Conservation (phyloP, 768 basidiomycete genomes). For the Hebeloma cylindrosporum region DNA sequence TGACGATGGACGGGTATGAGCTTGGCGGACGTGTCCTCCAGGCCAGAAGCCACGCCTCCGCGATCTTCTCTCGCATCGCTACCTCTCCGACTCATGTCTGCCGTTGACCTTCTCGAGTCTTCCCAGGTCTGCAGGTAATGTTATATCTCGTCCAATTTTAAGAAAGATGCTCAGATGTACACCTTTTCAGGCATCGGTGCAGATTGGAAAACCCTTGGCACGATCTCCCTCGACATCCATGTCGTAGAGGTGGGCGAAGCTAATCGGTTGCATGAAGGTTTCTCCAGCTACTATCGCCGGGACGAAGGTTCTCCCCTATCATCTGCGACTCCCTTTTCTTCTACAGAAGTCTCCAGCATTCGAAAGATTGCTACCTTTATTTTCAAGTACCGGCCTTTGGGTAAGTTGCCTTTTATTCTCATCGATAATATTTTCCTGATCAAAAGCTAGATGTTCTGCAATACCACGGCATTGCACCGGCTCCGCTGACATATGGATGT, state of each 20-base stretch:
- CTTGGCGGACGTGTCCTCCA: slow-evolving; percentile 31
- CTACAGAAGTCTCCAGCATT: slow-evolving; percentile 32
- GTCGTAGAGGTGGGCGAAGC: slow-evolving; percentile 31
- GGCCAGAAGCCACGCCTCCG: slow-evolving; percentile 30
- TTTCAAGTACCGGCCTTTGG: slow-evolving; percentile 31
- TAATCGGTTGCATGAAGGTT: slow-evolving; percentile 30
- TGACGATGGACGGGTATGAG: slow-evolving; percentile 31
- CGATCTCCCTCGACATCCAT: slow-evolving; percentile 31
- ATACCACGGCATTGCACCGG: slow-evolving; percentile 23
- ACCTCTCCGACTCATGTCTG: slow-evolving; percentile 30
- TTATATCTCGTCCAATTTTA: neutral
- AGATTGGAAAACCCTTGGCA: slow-evolving; percentile 28
- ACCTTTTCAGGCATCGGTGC: slow-evolving; percentile 21
- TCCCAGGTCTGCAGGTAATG: slow-evolving; percentile 22
- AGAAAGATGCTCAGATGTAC: slow-evolving; percentile 3
- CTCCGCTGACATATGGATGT: slow-evolving; percentile 8
- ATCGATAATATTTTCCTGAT: neutral
- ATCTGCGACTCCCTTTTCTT: slow-evolving; percentile 30
- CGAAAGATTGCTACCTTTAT: slow-evolving; percentile 32
- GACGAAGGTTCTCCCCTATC: slow-evolving; percentile 28
- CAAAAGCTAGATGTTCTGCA: slow-evolving; percentile 23
- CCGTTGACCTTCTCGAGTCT: slow-evolving; percentile 26
- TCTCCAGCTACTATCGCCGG: slow-evolving; percentile 27
- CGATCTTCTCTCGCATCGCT: slow-evolving; percentile 32
- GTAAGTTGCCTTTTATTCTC: slow-evolving; percentile 13